These are phyloP conservation scores for Suhomyces terraborum DNA, from an alignment of 1,139 yeast species.

Conservation along the genomic window DNA sequence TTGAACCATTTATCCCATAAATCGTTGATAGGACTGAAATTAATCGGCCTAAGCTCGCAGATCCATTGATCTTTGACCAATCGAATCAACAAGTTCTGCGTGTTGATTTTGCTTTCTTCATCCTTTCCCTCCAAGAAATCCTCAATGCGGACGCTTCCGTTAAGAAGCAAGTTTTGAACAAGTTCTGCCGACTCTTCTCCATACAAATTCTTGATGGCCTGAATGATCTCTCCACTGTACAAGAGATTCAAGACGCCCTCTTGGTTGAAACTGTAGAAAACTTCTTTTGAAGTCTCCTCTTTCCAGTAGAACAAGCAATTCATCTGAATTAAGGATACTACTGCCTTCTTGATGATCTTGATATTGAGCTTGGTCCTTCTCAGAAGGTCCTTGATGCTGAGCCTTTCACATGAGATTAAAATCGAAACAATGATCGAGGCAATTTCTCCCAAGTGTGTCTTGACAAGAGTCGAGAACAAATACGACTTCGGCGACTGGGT, in stretches of 20 bases:
- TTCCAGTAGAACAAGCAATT: constrained; percentile 59
- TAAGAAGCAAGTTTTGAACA: constrained; percentile 64
- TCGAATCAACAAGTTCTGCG: constrained; percentile 41
- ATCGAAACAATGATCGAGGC: constrained; percentile 58
- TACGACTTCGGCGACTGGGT: constrained; percentile 65
- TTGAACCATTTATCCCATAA: constrained; percentile 58
- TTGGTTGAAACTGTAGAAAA: constrained; percentile 63
- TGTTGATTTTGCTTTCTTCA: constrained; percentile 24
- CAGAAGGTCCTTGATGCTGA: constrained; percentile 51
- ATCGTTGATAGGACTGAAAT: constrained; percentile 53
- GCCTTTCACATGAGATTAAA: constrained; percentile 61
- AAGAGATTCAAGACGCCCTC: constrained; percentile 64
- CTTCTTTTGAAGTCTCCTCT: constrained; percentile 41
- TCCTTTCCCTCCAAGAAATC: constrained; percentile 55
- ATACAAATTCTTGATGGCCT: constrained; percentile 44
- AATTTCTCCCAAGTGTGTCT: constrained; percentile 62
- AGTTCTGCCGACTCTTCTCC: constrained; percentile 63
- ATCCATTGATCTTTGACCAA: constrained; percentile 64
- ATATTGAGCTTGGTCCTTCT: constrained; percentile 42
- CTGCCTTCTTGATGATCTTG: constrained; percentile 52
- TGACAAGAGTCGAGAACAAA: constrained; percentile 55
- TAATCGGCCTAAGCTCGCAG: constrained; percentile 32
- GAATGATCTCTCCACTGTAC: constrained; percentile 76
- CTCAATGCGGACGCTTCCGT: constrained; percentile 63
- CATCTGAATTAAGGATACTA: constrained; percentile 67